Conservation (phyloP, 352 stramenopile species). For the Phytophthora sp. region DNA sequence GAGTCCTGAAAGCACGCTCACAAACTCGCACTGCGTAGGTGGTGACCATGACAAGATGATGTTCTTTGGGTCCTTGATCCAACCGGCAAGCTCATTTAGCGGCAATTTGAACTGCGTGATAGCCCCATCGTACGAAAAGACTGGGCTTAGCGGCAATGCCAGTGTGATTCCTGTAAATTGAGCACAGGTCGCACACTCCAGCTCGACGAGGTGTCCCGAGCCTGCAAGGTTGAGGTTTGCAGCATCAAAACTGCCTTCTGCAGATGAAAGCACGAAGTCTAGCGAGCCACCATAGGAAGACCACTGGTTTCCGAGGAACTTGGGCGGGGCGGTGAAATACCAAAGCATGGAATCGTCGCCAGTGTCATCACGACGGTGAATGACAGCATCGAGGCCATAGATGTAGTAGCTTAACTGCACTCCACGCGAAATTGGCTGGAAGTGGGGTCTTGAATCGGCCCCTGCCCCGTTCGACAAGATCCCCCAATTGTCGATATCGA, state of each 20-base stretch:
- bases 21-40: slow-evolving; percentile 87
- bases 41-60: slow-evolving; percentile 72
- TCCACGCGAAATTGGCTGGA: slow-evolving; percentile 72
- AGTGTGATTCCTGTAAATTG: slow-evolving; percentile 84
- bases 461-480: slow-evolving; percentile 71
- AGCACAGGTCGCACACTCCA: slow-evolving; percentile 88
- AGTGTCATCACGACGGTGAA: slow-evolving; percentile 65
- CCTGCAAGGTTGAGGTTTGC: slow-evolving; percentile 79
- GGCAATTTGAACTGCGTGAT: slow-evolving; percentile 84
- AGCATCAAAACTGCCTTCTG: slow-evolving; percentile 86
- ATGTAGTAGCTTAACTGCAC: slow-evolving; percentile 90
- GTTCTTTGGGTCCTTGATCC: slow-evolving; percentile 93
- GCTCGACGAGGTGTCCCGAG: slow-evolving; percentile 73
- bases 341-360: slow-evolving; percentile 82
- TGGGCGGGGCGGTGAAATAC: slow-evolving; percentile 85
- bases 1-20: slow-evolving; percentile 87
- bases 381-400: slow-evolving; percentile 76
- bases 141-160: slow-evolving; percentile 79
- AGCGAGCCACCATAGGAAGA: slow-evolving; percentile 89
- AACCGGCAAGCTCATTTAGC: slow-evolving; percentile 84
- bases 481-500: slow-evolving; percentile 78
- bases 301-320: slow-evolving; percentile 91
- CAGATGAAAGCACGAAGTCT: slow-evolving; percentile 91
- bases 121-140: slow-evolving; percentile 83
- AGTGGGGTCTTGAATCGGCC: slow-evolving; percentile 24